Conservation (phyloP, 495 filamentous ascomycete genomes). For the Hyphodiscus hymeniophilus region DNA sequence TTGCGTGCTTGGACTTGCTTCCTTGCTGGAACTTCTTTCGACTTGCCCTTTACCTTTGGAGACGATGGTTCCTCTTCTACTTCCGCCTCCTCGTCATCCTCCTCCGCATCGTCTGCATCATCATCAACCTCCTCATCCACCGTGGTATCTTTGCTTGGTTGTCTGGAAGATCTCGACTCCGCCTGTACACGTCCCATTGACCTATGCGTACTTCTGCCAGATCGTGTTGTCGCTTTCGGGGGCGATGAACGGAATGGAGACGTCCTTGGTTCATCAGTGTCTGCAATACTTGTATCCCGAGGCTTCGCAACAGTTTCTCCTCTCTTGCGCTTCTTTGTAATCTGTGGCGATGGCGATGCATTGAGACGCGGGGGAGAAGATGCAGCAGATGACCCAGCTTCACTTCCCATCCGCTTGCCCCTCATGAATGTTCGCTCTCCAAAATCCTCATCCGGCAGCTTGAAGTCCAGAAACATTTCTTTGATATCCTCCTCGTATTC, state of each 20-base stretch:
- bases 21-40: conserved; percentile 13
- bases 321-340: conserved; percentile 46
- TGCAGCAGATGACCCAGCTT: background rate
- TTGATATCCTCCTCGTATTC: conserved; percentile 51
- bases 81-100: conserved; percentile 17
- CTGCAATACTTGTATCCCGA: conserved; percentile 42
- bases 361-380: conserved; percentile 32
- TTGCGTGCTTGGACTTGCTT: conserved; percentile 10
- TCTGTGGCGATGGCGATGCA: conserved; percentile 38
- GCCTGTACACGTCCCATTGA: conserved; percentile 11
- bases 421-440: conserved; percentile 65
- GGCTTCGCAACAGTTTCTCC: conserved; percentile 26
- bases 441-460: conserved; percentile 70
- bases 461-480: conserved; percentile 57
- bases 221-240: conserved; percentile 6
- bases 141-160: conserved; percentile 21
- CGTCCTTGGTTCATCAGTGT: conserved; percentile 37
- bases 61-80: conserved; percentile 16
- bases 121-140: conserved; percentile 21
- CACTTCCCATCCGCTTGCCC: conserved; percentile 37
- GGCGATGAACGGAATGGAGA: conserved; percentile 17
- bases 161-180: conserved; percentile 16
- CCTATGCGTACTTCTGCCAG: conserved; percentile 12
- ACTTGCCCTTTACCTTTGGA: conserved; percentile 8
- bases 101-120: conserved; percentile 18